Conservation (phyloP, 1,284 basidiomycete genomes). For the Tilletia indica region DNA sequence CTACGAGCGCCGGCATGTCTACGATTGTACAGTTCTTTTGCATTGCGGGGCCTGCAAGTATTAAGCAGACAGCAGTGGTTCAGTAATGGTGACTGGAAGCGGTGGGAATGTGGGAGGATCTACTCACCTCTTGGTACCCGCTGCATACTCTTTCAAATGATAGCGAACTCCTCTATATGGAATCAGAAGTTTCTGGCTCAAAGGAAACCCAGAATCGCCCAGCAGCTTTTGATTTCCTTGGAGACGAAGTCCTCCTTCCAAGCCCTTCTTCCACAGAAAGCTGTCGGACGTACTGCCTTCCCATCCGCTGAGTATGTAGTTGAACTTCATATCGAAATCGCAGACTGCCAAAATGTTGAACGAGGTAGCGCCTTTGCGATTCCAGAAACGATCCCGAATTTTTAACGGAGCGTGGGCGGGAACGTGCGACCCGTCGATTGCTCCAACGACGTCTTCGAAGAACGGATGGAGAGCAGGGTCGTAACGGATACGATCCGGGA, state of each 20-base stretch:
- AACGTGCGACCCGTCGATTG: conserved; percentile 54
- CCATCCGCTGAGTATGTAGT: conserved; percentile 56
- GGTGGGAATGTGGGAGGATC: too few species aligned
- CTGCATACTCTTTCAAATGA: conserved; percentile 35
- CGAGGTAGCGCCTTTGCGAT: conserved; percentile 46
- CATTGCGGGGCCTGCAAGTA: conserved; percentile 21
- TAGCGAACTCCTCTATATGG: conserved; percentile 34
- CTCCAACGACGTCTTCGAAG: conserved; percentile 27
- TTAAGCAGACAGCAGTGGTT: not conserved
- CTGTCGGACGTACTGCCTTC: conserved; percentile 57
- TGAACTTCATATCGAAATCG: conserved; percentile 48
- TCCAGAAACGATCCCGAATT: conserved; percentile 36
- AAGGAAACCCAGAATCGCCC: conserved; percentile 13
- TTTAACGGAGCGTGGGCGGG: conserved; percentile 34
- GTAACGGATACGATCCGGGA: not conserved
- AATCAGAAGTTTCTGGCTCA: conserved; percentile 49
- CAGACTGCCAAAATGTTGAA: conserved; percentile 55
- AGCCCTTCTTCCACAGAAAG: not conserved
- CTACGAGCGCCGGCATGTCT: conserved; percentile 24
- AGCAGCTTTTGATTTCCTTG: conserved; percentile 55
- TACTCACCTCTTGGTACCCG: not conserved
- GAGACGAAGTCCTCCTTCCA: not conserved
- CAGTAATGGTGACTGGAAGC: too few species aligned
- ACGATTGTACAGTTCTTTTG: conserved; percentile 28
- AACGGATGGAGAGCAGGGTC: not conserved